Conservation (phyloP, 2,329 filamentous ascomycete genomes). For the Aureobasidium mangrovei region DNA sequence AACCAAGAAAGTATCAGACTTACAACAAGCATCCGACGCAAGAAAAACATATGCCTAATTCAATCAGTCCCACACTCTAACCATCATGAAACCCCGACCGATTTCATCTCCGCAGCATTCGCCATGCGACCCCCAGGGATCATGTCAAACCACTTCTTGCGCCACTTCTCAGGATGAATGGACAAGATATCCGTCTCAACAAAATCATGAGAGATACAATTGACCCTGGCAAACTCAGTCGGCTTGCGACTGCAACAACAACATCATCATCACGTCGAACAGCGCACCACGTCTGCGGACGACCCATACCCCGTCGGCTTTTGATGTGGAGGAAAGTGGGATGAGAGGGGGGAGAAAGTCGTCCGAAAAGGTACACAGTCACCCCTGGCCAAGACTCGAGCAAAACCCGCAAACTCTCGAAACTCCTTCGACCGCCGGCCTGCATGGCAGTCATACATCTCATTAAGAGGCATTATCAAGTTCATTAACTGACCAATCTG, state of each 20-base stretch:
- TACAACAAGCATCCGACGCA: constrained; percentile 32
- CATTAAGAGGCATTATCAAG: no score
- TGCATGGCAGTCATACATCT: no score
- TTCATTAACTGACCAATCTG: background rate
- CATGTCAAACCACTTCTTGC: constrained; percentile 32
- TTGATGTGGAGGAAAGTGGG: background rate
- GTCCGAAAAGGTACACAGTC: constrained; percentile 7
- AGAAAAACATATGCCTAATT: constrained; percentile 40
- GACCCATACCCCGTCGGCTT: background rate
- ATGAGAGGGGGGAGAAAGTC: background rate
- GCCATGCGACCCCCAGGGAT: constrained; percentile 32
- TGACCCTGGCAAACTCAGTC: constrained; percentile 33
- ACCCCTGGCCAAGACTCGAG: background rate
- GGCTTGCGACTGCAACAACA: background rate
- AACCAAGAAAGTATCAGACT: constrained; percentile 16
- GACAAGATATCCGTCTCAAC: constrained; percentile 33
- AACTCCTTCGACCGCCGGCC: background rate
- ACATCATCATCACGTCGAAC: background rate
- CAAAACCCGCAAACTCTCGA: background rate
- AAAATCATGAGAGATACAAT: constrained; percentile 34
- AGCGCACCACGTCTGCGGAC: background rate
- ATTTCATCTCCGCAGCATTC: constrained; percentile 31
- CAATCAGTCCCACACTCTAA: no score
- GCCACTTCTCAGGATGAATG: constrained; percentile 30
- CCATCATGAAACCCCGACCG: no score